phyloP scores from a whole-genome alignment of 768 basidiomycete genomes.

The Pisolithus marmoratus region DNA sequence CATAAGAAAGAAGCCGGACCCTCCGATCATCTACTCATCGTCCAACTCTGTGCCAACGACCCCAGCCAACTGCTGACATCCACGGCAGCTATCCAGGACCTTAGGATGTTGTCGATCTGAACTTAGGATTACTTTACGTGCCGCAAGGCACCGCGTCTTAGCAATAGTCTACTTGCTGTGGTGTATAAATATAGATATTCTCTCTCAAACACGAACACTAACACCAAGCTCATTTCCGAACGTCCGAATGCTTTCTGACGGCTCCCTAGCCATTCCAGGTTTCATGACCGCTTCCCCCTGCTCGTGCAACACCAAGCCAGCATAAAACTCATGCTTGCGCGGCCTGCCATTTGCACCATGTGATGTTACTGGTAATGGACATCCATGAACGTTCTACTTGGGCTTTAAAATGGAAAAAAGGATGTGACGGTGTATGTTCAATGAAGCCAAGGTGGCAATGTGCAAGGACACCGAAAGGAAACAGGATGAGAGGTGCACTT shows the following conservation, averaged over 20 bases:
- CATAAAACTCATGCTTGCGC: conserved; percentile 98
- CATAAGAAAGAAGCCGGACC: conserved; percentile 74
- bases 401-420: conserved; percentile 79
- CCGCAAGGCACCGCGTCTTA: no score
- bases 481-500: no score
- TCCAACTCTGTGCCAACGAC: conserved; percentile 93
- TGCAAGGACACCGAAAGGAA: conserved; percentile 70
- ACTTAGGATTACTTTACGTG: no score
- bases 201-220: conserved; percentile 84
- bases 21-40: conserved; percentile 76
- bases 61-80: conserved; percentile 71
- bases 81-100: conserved; percentile 66
- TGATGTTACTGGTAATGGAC: conserved; percentile 91
- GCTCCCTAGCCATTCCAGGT: conserved; percentile 33
- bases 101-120: conserved; percentile 94
- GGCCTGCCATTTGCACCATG: conserved; percentile 95
- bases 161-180: no score
- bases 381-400: conserved; percentile 85
- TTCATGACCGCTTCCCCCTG: conserved; percentile 36
- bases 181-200: not conserved
- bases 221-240: conserved; percentile 97
- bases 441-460: conserved; percentile 93
- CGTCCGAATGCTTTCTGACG: conserved; percentile 76
- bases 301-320: conserved; percentile 83
- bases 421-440: conserved; percentile 74